A percentile compares a stretch with the other conserved stretches of the same genome.
Evolutionary conservation across 306 rosid genomes (phyloP).

Genomic region (Calophaca sinica): DNA sequence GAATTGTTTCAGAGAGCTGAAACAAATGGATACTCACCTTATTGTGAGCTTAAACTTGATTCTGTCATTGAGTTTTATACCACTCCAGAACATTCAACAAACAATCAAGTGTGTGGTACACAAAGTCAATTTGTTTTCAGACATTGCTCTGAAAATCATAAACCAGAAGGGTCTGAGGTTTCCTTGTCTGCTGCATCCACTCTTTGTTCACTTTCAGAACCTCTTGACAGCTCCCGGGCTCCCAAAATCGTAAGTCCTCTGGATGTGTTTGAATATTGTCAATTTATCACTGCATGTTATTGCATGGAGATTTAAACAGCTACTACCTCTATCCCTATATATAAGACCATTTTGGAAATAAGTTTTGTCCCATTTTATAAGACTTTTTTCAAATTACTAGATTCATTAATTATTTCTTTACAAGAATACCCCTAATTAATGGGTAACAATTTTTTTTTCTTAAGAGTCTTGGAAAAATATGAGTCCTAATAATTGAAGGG

Average conservation of each 20-base stretch:
- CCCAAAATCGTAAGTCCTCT: constrained; percentile 60
- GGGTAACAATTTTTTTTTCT: too few species aligned
- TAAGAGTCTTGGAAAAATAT: too few species aligned
- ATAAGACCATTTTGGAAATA: too few species aligned
- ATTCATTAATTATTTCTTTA: too few species aligned
- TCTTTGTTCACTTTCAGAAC: constrained; percentile 63
- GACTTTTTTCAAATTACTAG: too few species aligned
- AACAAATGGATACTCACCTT: constrained; percentile 70
- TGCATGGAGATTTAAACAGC: constrained; percentile 33
- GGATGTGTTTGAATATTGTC: constrained; percentile 36
- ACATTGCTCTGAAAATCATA: constrained; percentile 38
- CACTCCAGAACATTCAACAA: constrained; percentile 52
- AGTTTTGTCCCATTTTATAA: too few species aligned
- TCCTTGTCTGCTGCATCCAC: constrained; percentile 66
- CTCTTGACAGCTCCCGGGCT: constrained; percentile 48
- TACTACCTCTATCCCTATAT: too few species aligned
- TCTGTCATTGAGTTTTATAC: constrained; percentile 49
- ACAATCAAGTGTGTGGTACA: constrained; percentile 51
- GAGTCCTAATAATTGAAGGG: too few species aligned
- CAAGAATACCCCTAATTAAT: too few species aligned
- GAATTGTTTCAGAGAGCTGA: constrained; percentile 65
- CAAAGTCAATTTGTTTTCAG: constrained; percentile 45
- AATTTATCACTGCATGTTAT: constrained; percentile 34
- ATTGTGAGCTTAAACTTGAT: constrained; percentile 70
- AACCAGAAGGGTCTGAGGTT: constrained; percentile 55